Evolutionary conservation across 2,329 filamentous ascomycete genomes (phyloP).

Genomic region (Cucurbitaria berberidis): DNA sequence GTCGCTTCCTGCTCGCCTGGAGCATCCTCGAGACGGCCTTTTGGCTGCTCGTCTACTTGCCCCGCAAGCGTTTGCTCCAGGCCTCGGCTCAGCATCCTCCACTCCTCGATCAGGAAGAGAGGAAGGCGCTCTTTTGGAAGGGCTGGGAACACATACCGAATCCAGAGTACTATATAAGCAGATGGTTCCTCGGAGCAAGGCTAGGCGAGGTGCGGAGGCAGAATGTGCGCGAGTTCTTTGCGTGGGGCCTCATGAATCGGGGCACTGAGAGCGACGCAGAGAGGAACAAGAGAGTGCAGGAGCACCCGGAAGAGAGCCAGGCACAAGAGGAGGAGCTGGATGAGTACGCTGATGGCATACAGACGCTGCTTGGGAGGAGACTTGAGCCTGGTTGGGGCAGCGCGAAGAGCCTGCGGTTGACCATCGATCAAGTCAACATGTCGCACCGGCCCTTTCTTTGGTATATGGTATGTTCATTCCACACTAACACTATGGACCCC

Average conservation of each 20-base stretch:
- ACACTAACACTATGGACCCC: background rate
- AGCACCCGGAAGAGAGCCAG: slow-evolving; percentile 22
- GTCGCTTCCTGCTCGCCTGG: slow-evolving; percentile 52
- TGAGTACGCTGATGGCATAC: slow-evolving; percentile 60
- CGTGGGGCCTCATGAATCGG: slow-evolving; percentile 71
- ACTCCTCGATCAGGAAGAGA: slow-evolving; percentile 53
- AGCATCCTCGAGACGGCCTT: slow-evolving; percentile 61
- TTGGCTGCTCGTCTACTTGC: slow-evolving; percentile 61
- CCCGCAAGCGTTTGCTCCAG: slow-evolving; percentile 60
- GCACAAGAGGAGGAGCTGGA: slow-evolving; percentile 60
- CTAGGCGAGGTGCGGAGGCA: slow-evolving; percentile 65
- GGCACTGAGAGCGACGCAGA: slow-evolving; percentile 46
- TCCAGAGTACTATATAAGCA: slow-evolving; percentile 62
- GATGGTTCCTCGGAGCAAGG: slow-evolving; percentile 71
- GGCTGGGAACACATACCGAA: slow-evolving; percentile 63
- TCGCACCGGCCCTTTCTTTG: slow-evolving; percentile 68
- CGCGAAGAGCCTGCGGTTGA: slow-evolving; percentile 66
- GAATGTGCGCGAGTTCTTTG: slow-evolving; percentile 70
- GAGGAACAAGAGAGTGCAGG: slow-evolving; percentile 17
- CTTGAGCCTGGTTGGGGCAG: slow-evolving; percentile 63
- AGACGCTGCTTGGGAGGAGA: slow-evolving; percentile 58
- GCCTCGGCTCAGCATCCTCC: slow-evolving; percentile 59
- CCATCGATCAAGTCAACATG: slow-evolving; percentile 67
- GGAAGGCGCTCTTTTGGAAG: slow-evolving; percentile 62
- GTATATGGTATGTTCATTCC: slow-evolving; percentile 60